Evolutionary conservation across 1,284 basidiomycete genomes (phyloP).

Genomic region (Golubevia pallescens): DNA sequence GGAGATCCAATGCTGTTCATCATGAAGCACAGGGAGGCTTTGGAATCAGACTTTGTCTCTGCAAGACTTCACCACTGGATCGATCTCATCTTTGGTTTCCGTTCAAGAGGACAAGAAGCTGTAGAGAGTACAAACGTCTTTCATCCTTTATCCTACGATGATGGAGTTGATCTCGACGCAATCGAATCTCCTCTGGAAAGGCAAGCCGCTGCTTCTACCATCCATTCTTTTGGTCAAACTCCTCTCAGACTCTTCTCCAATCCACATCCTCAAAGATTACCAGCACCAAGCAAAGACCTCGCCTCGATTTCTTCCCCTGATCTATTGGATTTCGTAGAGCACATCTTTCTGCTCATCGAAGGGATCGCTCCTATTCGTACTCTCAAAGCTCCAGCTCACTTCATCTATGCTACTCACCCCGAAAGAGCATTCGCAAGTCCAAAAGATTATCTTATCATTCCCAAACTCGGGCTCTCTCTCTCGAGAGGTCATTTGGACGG

Average conservation of each 20-base stretch:
- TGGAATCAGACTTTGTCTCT: conserved; percentile 89
- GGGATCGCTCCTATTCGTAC: conserved; percentile 24
- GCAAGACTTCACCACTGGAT: conserved; percentile 87
- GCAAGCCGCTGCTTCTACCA: conserved; percentile 90
- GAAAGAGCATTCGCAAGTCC: conserved; percentile 74
- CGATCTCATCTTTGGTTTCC: conserved; percentile 70
- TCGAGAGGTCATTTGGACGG: conserved; percentile 72
- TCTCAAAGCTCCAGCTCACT: conserved; percentile 62
- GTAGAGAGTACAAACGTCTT: conserved; percentile 79
- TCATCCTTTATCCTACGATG: conserved; percentile 93
- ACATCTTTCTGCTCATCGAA: conserved; percentile 66
- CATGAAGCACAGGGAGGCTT: conserved; percentile 78
- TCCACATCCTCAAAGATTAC: conserved; percentile 78
- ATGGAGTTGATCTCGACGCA: conserved; percentile 68
- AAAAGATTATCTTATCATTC: conserved; percentile 71
- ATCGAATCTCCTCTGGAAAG: conserved; percentile 85
- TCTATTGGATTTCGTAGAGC: conserved; percentile 78
- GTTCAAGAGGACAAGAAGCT: conserved; percentile 46
- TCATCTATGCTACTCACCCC: conserved; percentile 71
- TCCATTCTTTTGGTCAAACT: conserved; percentile 77
- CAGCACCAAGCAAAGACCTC: conserved; percentile 8
- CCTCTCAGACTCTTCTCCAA: conserved; percentile 74
- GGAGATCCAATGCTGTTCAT: conserved; percentile 84
- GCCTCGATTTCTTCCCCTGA: conserved; percentile 18
- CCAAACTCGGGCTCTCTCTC: conserved; percentile 71